Conservation (phyloP, 2,329 filamentous ascomycete genomes). For the Claviceps pusilla region DNA sequence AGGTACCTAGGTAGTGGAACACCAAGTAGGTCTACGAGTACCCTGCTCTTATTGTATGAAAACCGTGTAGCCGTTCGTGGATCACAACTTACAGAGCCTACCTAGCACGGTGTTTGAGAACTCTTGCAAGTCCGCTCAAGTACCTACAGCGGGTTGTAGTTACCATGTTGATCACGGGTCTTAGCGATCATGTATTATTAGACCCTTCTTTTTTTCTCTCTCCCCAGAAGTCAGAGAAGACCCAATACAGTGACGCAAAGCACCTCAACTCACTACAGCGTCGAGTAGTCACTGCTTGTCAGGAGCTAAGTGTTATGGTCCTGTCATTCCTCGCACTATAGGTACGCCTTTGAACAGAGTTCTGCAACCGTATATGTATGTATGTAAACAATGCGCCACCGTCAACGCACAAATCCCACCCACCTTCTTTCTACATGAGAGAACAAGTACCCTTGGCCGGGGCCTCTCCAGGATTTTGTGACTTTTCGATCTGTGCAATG, state of each 20-base stretch:
- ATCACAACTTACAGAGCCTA: not conserved
- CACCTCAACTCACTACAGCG: not conserved
- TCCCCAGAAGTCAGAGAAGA: not conserved
- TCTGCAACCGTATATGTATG: not conserved
- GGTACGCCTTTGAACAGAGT: not conserved
- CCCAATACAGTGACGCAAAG: not conserved
- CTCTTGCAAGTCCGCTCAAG: not conserved
- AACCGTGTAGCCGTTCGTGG: too few species aligned
- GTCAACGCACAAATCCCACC: not conserved
- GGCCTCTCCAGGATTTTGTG: slow-evolving; percentile 76
- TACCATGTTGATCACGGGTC: too few species aligned
- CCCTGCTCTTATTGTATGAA: too few species aligned
- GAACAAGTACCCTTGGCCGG: slow-evolving; percentile 65
- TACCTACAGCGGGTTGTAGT: not conserved
- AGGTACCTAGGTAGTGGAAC: too few species aligned
- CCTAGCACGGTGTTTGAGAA: not conserved
- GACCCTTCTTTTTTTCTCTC: not conserved
- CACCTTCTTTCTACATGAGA: slow-evolving; percentile 51
- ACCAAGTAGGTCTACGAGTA: too few species aligned
- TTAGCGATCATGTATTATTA: not conserved
- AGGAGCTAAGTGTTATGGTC: not conserved
- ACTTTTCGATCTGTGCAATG: slow-evolving; percentile 88
- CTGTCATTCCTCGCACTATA: not conserved
- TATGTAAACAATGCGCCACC: not conserved
- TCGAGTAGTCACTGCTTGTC: not conserved